phyloP scores from a whole-genome alignment of 1,139 yeast genomes.

The Blastobotrys capitulatus region DNA sequence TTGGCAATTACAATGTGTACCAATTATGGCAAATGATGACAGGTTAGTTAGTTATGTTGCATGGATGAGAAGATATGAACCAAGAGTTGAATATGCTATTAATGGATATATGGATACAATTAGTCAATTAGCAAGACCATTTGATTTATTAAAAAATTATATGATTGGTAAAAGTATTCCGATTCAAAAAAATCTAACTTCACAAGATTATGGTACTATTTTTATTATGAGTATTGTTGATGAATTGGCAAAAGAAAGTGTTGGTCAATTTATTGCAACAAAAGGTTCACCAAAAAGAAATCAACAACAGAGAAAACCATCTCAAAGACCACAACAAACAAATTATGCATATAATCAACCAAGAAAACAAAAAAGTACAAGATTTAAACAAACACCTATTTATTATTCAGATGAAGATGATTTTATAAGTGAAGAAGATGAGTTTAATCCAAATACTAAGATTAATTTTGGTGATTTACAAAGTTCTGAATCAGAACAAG shows the following conservation, averaged over 20 bases:
- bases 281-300: no score
- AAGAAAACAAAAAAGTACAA: no score
- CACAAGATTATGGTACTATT: not conserved
- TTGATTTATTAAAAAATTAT: not conserved
- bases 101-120: constrained; percentile 1
- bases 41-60: not conserved
- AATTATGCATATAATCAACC: no score
- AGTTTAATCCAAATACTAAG: no score
- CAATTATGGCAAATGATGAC: not conserved
- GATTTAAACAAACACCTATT: no score
- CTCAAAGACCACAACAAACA: no score
- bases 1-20: not conserved
- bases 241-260: not conserved
- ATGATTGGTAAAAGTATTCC: not conserved
- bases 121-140: not conserved
- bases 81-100: not conserved
- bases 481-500: not conserved
- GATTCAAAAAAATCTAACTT: not conserved
- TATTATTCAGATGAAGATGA: no score
- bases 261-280: not conserved
- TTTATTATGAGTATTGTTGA: not conserved
- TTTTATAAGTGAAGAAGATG: no score
- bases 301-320: no score
- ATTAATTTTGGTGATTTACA: not conserved
- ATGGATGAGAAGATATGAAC: not conserved